These are phyloP conservation scores for Jacaranda mimosifolia DNA, from an alignment of 257 asterid genomes.

Conservation along the genomic window DNA sequence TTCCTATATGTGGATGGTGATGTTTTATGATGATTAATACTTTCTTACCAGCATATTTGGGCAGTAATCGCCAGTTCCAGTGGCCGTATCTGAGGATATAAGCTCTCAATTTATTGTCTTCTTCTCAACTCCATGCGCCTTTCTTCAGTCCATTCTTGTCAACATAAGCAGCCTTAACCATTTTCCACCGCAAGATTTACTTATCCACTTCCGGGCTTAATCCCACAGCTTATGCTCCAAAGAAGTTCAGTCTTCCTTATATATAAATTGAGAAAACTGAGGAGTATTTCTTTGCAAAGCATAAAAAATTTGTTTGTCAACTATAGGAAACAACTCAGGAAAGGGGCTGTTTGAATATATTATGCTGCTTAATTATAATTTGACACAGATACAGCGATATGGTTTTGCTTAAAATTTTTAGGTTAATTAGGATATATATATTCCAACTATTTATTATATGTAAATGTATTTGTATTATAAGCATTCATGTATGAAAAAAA, in stretches of 20 bases:
- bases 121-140: constrained; percentile 17
- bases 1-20: background rate
- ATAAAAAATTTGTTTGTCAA: background rate
- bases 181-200: background rate
- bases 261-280: background rate
- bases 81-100: constrained; percentile 18
- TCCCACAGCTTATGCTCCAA: background rate
- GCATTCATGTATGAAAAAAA: too few species aligned
- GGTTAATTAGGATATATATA: too few species aligned
- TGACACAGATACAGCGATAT: too few species aligned
- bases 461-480: too few species aligned
- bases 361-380: background rate
- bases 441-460: too few species aligned
- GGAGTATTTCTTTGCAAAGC: background rate
- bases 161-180: constrained; percentile 9
- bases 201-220: background rate
- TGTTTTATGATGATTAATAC: too few species aligned
- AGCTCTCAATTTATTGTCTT: constrained; percentile 6
- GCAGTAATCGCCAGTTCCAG: constrained; percentile 15
- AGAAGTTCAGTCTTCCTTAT: background rate
- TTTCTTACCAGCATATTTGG: constrained; percentile 14
- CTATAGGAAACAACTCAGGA: background rate
- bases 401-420: too few species aligned
- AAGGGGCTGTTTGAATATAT: background rate
- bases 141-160: background rate